Percentiles rank a stretch among this genome's conserved stretches.
Evolutionary conservation across 169 alveolate species (phyloP).

Genomic region (Plasmodium ovale): DNA sequence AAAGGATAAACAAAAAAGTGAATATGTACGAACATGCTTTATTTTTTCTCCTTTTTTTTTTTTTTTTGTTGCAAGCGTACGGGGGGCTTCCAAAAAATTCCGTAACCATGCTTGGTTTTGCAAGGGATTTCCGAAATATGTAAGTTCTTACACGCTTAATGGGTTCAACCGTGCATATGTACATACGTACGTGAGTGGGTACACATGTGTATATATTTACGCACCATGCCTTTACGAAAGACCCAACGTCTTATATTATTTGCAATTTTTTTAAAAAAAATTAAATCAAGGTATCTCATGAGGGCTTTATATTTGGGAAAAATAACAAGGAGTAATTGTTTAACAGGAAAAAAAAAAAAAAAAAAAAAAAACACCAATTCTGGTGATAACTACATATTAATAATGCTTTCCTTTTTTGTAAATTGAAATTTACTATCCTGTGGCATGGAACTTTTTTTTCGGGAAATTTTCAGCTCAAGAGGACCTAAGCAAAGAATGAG

Average conservation of each 20-base stretch:
- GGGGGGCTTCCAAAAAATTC: constrained; percentile 64
- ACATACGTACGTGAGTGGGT: not conserved
- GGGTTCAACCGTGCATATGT: too few relatives aligned
- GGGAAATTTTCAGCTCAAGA: constrained; percentile 9
- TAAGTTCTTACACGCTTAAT: constrained; percentile 18
- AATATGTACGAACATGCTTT: not conserved
- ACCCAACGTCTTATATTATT: too few relatives aligned
- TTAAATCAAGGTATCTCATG: constrained; percentile 73
- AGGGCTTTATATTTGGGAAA: constrained; percentile 75
- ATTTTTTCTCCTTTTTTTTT: constrained; percentile 11
- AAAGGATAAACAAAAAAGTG: not conserved
- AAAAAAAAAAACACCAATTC: not conserved
- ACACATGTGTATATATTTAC: constrained; percentile 16
- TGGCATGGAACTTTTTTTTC: not conserved
- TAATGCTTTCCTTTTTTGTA: too few relatives aligned
- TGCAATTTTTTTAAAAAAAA: too few relatives aligned
- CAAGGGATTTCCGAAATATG: constrained; percentile 75
- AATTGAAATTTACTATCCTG: not conserved
- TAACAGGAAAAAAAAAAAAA: constrained; percentile 12
- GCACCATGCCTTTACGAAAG: too few relatives aligned
- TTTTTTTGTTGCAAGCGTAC: constrained; percentile 21
- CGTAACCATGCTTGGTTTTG: constrained; percentile 76
- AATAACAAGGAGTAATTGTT: constrained; percentile 39
- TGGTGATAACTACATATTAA: not conserved
- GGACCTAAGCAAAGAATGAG: constrained; percentile 28